Evolutionary conservation across 257 asterid genomes (phyloP), one percentile per base, ranked within the genome.

Genomic region (Nicotiana attenuata): DNA sequence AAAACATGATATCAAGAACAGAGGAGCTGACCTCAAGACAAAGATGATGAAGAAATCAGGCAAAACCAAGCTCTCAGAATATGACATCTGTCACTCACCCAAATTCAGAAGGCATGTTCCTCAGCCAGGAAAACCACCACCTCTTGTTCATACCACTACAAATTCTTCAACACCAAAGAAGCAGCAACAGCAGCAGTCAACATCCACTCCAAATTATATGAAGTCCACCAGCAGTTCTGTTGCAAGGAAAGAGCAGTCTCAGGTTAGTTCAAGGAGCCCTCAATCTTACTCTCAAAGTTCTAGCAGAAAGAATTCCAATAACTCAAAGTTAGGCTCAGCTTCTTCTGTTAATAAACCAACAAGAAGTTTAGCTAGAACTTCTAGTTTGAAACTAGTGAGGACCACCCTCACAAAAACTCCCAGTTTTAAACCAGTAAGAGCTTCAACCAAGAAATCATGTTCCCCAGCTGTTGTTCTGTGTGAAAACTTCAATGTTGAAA

Each of bases 31-130:
- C 81, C 71, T 90, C 85, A 92, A 85, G 91, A 92, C 88, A 91
- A 94, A 86, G 50, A 93, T 93, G 96, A 94, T 90, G 91, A 94
- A 91, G 96, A 94, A 91, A 87, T 90, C 97, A 15, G 93, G 90
- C 19, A 82, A 92, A 9, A 45, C 68, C 67, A 91, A 86, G 86
- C 90, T 65, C 59, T 80, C 83, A 0, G 87, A 88, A 26, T 45
- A 68, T 4, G 87, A 84, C 64, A 75, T 66, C 53, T 45, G 50
- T 0, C 81, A 68, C 2, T 82, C 88, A 45, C 81, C 86, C 8
- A 82, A 28, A 22, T 59, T 38, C 47, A 82, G 60, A 71, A 52
- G 73, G 41, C 83, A 85, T 68, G 81, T 85, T 22, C 86, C 86
- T 61, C 90, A 63, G 8, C 88, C 88, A 17, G 88, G 84, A 53